These are phyloP conservation scores for Podospora australis DNA, from an alignment of 495 filamentous ascomycete genomes.

Conservation along the genomic window DNA sequence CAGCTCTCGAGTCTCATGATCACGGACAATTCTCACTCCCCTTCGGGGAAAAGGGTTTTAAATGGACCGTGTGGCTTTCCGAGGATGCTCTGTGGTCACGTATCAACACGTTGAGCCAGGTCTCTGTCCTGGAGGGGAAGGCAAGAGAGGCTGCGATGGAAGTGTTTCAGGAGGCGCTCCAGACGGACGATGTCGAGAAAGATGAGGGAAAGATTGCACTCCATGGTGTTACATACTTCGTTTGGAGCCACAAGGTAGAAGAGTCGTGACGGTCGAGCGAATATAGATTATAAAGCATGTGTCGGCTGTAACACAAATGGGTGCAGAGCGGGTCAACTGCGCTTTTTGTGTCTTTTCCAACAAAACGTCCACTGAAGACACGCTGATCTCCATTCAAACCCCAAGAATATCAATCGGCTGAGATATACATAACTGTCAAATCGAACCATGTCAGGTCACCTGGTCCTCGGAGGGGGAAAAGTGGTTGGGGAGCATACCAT, in stretches of 20 bases:
- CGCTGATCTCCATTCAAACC: not conserved
- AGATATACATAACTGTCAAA: conserved; percentile 65
- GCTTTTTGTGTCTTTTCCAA: not conserved
- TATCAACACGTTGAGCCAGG: conserved; percentile 54
- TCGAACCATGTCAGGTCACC: no score
- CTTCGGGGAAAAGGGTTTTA: conserved; percentile 25
- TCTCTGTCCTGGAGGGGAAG: conserved; percentile 46
- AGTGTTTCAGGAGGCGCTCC: conserved; percentile 37
- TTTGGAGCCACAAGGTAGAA: conserved; percentile 42
- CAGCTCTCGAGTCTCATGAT: conserved; percentile 47
- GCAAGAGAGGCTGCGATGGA: conserved; percentile 41
- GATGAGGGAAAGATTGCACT: conserved; percentile 52
- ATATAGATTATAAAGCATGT: no score
- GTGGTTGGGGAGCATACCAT: conserved; percentile 67
- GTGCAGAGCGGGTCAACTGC: no score
- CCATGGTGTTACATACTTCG: conserved; percentile 47
- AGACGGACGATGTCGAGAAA: conserved; percentile 34
- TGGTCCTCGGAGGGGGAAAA: no score
- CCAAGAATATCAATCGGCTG: conserved; percentile 48
- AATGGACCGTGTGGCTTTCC: conserved; percentile 43
- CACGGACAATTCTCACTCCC: conserved; percentile 37
- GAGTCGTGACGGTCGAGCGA: no score
- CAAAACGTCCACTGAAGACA: not conserved
- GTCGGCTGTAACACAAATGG: no score
- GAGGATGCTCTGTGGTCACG: conserved; percentile 51